Percentiles rank a stretch among this genome's conserved stretches.
phyloP scores from a whole-genome alignment of 768 basidiomycete species.

The Tulasnella calospora region DNA sequence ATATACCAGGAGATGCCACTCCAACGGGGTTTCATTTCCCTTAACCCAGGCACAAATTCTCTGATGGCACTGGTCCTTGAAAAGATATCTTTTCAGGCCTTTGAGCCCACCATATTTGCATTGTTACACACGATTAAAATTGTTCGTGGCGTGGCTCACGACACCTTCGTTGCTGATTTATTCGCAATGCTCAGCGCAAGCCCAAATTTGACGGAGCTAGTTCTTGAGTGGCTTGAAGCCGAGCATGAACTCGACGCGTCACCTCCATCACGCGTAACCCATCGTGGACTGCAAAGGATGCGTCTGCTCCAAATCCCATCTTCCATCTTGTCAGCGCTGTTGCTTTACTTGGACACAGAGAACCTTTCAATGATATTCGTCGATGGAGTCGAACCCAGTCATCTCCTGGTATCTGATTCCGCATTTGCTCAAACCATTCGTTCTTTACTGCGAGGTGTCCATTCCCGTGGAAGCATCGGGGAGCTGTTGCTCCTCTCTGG shows the following conservation, averaged over 20 bases:
- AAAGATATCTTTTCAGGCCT: neutral
- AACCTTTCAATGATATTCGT: neutral
- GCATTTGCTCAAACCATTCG: neutral
- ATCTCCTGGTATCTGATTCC: neutral
- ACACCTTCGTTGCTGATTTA: neutral
- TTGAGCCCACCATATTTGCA: neutral
- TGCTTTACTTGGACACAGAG: neutral
- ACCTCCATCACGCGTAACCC: neutral
- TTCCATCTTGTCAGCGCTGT: neutral
- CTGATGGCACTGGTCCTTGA: neutral
- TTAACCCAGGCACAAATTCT: neutral
- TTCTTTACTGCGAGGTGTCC: neutral
- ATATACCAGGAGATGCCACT: neutral
- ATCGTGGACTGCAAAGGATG: neutral
- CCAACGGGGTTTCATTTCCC: neutral
- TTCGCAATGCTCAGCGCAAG: neutral
- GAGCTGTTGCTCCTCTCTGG: neutral
- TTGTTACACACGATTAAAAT: neutral
- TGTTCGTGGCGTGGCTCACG: neutral
- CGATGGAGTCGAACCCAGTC: neutral
- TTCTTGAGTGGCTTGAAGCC: neutral
- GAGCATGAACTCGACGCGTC: neutral
- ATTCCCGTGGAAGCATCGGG: neutral
- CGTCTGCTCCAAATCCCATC: neutral
- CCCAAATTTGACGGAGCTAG: neutral